Evolutionary conservation across 306 rosid species (phyloP).

Genomic region (Glycine latifolia): DNA sequence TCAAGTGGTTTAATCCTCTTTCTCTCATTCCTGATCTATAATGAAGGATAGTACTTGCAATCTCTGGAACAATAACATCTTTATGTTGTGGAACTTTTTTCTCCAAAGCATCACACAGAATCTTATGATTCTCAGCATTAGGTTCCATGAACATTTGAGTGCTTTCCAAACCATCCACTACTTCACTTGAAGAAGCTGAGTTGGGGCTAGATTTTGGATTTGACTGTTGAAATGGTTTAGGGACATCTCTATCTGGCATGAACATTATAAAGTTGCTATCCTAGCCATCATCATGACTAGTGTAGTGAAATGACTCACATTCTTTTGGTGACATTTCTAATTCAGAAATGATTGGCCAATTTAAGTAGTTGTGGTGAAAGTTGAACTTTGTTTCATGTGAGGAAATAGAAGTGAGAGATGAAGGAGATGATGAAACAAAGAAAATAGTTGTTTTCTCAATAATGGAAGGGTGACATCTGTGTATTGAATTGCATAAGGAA

Average conservation of each 20-base stretch:
- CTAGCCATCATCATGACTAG: constrained; percentile 32
- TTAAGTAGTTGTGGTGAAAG: too few relatives aligned
- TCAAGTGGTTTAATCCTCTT: constrained; percentile 17
- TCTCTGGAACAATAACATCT: constrained; percentile 53
- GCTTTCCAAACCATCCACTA: too few relatives aligned
- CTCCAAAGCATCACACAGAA: too few relatives aligned
- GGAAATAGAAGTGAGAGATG: constrained; percentile 28
- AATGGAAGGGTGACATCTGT: constrained; percentile 45
- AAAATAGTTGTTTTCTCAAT: constrained; percentile 49
- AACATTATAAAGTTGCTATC: constrained; percentile 62
- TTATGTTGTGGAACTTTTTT: too few relatives aligned
- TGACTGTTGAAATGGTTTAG: constrained; percentile 82
- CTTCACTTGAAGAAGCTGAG: constrained; percentile 61
- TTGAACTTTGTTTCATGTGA: too few relatives aligned
- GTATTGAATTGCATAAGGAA: constrained; percentile 69
- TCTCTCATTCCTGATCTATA: constrained; percentile 70
- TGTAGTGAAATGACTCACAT: constrained; percentile 64
- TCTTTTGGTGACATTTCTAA: constrained; percentile 54
- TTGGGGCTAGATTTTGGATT: constrained; percentile 92
- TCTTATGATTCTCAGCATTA: too few relatives aligned
- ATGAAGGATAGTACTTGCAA: constrained; percentile 63
- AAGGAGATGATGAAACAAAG: constrained; percentile 50
- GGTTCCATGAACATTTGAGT: too few relatives aligned
- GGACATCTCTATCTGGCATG: constrained; percentile 54
- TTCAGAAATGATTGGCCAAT: too few relatives aligned